These are phyloP conservation scores for Ophiocordyceps robertsii DNA, from an alignment of 2,329 filamentous ascomycete genomes.

Conservation along the genomic window DNA sequence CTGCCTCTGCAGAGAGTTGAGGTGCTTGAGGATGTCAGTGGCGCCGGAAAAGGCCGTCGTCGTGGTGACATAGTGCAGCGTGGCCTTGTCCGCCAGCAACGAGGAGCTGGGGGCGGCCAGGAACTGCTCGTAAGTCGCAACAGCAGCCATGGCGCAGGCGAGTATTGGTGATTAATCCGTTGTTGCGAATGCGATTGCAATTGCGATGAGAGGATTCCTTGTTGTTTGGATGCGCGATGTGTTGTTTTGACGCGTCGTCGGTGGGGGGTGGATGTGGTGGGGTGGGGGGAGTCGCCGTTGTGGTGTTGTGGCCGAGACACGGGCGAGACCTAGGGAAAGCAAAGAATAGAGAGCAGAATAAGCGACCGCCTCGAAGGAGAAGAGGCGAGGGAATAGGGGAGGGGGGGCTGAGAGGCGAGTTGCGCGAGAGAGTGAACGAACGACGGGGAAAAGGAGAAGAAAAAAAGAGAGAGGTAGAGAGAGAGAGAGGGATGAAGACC, in stretches of 20 bases:
- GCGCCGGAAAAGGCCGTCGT: constrained; percentile 60
- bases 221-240: not conserved
- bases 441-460: not conserved
- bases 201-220: not conserved
- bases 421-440: not conserved
- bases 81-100: constrained; percentile 49
- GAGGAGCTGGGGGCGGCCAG: constrained; percentile 52
- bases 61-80: constrained; percentile 82
- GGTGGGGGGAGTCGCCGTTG: too few relatives aligned
- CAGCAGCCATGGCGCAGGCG: constrained; percentile 23
- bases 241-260: too few relatives aligned
- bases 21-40: constrained; percentile 70
- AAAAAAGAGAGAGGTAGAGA: not conserved
- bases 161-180: not conserved
- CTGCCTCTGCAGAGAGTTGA: constrained; percentile 55
- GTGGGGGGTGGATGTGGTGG: too few relatives aligned
- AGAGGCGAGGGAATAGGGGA: not conserved
- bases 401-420: not conserved
- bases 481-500: not conserved
- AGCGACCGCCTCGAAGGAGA: not conserved
- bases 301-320: too few relatives aligned
- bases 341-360: too few relatives aligned
- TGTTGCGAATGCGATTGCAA: not conserved
- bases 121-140: constrained; percentile 54
- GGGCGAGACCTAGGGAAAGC: too few relatives aligned